These are phyloP conservation scores for Paraleonurus japonicus DNA, from an alignment of 257 asterid species.

Conservation along the genomic window DNA sequence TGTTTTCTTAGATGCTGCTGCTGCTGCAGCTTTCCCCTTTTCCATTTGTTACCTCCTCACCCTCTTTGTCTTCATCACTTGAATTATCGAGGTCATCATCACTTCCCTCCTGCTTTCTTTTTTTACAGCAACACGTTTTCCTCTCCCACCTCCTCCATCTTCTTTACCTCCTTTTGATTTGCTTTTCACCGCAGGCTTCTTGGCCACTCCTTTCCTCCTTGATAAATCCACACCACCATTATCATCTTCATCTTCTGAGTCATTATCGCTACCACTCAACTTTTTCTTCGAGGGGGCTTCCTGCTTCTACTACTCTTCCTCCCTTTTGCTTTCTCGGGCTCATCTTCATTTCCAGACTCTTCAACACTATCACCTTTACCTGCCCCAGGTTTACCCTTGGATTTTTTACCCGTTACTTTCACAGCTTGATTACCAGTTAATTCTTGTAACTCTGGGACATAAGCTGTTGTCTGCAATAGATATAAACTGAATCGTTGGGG, in stretches of 20 bases:
- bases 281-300: conserved; percentile 44
- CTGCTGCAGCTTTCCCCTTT: conserved; percentile 36
- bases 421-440: conserved; percentile 57
- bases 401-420: conserved; percentile 41
- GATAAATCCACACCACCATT: conserved; percentile 32
- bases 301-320: conserved; percentile 31
- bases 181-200: conserved; percentile 39
- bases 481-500: conserved; percentile 7
- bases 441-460: conserved; percentile 88
- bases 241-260: conserved; percentile 32
- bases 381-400: conserved; percentile 28
- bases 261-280: conserved; percentile 27
- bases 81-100: conserved; percentile 31
- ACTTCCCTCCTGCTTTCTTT: conserved; percentile 51
- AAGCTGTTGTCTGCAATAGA: conserved; percentile 80
- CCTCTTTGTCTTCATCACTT: conserved; percentile 32
- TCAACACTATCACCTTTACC: conserved; percentile 33
- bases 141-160: conserved; percentile 34
- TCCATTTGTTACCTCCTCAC: conserved; percentile 19
- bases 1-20: conserved; percentile 38
- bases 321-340: conserved; percentile 33
- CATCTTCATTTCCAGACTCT: conserved; percentile 44
- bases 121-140: conserved; percentile 43
- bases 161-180: conserved; percentile 36
- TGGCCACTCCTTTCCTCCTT: conserved; percentile 32